Conservation (phyloP, 805 yeast genomes). For the Zygoascus flipseniorum region DNA sequence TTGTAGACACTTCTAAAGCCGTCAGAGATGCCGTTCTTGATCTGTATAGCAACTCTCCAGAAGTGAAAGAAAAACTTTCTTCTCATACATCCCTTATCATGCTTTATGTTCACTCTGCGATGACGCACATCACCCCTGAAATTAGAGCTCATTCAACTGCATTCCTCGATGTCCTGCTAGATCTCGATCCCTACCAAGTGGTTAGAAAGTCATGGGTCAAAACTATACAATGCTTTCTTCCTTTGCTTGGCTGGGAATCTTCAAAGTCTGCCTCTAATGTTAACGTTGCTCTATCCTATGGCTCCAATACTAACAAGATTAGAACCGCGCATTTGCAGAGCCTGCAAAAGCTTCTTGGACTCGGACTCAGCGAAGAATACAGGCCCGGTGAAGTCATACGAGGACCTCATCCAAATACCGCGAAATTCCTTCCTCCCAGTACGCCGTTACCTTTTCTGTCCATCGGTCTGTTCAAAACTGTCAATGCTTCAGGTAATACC, state of each 20-base stretch:
- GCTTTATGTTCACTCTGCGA: slow-evolving; percentile 78
- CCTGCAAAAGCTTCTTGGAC: slow-evolving; percentile 35
- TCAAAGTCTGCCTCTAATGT: slow-evolving; percentile 27
- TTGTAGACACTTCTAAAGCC: slow-evolving; percentile 54
- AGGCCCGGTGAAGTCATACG: slow-evolving; percentile 7
- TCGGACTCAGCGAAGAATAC: slow-evolving; percentile 32
- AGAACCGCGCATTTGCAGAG: slow-evolving; percentile 30
- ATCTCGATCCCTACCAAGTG: slow-evolving; percentile 45
- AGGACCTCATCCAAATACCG: slow-evolving; percentile 39
- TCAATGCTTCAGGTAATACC: slow-evolving; percentile 20
- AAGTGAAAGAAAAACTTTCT: slow-evolving; percentile 20
- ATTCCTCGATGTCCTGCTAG: slow-evolving; percentile 53
- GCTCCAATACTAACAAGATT: slow-evolving; percentile 17
- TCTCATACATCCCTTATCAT: slow-evolving; percentile 34
- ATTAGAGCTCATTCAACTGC: slow-evolving; percentile 69
- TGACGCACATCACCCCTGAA: slow-evolving; percentile 81
- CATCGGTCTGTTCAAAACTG: slow-evolving; percentile 47
- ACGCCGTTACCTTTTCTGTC: slow-evolving; percentile 58
- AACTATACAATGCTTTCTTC: slow-evolving; percentile 56
- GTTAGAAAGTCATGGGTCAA: slow-evolving; percentile 61
- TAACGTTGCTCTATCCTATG: slow-evolving; percentile 24
- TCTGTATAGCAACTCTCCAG: slow-evolving; percentile 11
- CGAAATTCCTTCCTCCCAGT: slow-evolving; percentile 44
- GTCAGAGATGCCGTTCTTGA: slow-evolving; percentile 56
- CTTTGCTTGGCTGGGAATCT: slow-evolving; percentile 60